Percentiles rank a stretch among this genome's conserved stretches.
Conservation (phyloP, 139 green algal genomes). For the Picochlorum sp. region DNA sequence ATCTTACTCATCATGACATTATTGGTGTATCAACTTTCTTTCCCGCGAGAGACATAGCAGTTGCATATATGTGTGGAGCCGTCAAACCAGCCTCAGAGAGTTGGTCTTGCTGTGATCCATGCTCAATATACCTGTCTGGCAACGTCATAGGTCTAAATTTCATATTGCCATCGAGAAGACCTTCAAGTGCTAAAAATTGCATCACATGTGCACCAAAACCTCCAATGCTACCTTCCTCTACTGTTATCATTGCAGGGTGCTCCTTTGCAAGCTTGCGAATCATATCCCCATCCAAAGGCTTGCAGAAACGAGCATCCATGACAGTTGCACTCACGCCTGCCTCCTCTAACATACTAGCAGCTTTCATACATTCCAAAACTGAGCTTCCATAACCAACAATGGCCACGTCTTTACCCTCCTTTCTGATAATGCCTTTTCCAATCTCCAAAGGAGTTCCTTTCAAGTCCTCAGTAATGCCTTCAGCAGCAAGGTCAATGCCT, state of each 20-base stretch:
- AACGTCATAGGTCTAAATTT: constrained; percentile 93
- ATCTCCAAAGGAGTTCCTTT: constrained; percentile 85
- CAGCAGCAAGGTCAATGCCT: constrained; percentile 76
- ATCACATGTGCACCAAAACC: constrained; percentile 94
- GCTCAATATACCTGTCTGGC: constrained; percentile 90
- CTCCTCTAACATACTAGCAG: constrained; percentile 71
- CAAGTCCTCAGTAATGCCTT: constrained; percentile 61
- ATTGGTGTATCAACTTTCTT: constrained; percentile 19
- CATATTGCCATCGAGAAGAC: constrained; percentile 85
- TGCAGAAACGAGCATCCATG: constrained; percentile 95
- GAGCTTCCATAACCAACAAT: constrained; percentile 86
- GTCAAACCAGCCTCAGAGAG: constrained; percentile 83
- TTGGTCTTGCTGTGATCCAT: constrained; percentile 79
- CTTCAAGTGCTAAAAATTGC: constrained; percentile 81
- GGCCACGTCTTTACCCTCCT: constrained; percentile 78
- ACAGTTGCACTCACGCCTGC: constrained; percentile 80
- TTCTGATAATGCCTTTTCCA: constrained; percentile 77
- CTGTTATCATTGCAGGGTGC: constrained; percentile 86
- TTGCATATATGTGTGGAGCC: constrained; percentile 77
- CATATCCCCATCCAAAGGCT: constrained; percentile 88
- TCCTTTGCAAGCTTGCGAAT: constrained; percentile 58
- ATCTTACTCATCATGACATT: constrained; percentile 2
- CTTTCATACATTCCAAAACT: constrained; percentile 76
- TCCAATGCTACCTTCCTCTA: constrained; percentile 95
- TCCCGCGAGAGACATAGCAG: constrained; percentile 68